A percentile compares a stretch with the other conserved stretches of the same genome.
Evolutionary conservation across 306 rosid species (phyloP).

Genomic region (Bauhinia variegata): DNA sequence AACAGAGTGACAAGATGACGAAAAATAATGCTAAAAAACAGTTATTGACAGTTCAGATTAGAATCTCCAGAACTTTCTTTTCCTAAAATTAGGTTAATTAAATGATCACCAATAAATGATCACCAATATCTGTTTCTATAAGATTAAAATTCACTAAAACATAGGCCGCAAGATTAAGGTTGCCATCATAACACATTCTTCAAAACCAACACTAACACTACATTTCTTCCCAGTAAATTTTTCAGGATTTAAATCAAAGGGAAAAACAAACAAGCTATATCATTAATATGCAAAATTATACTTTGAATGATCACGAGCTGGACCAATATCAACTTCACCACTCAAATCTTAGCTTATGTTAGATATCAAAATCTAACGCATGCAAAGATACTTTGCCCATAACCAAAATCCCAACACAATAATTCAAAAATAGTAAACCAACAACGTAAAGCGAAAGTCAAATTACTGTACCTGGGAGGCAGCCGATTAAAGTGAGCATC

Average conservation of each 20-base stretch:
- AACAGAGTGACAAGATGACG: background rate
- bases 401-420: constrained; percentile 20
- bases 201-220: background rate
- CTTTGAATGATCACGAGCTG: too few relatives aligned
- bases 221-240: background rate
- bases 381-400: background rate
- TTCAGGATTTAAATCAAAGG: background rate
- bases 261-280: background rate
- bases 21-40: constrained; percentile 5
- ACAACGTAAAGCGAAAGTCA: background rate
- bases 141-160: background rate
- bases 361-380: background rate
- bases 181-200: background rate
- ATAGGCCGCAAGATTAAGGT: background rate
- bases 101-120: too few relatives aligned
- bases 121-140: background rate
- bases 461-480: constrained; percentile 72
- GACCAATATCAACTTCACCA: too few relatives aligned
- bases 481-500: constrained; percentile 94
- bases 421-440: constrained; percentile 18
- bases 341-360: background rate
- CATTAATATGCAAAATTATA: background rate
- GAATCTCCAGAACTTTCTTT: background rate
- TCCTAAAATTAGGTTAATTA: background rate
- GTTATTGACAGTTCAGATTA: background rate